Percentiles rank a stretch among this genome's conserved stretches.
phyloP scores from a whole-genome alignment of 768 basidiomycete species.

The Coprinellus aureogranulatus region DNA sequence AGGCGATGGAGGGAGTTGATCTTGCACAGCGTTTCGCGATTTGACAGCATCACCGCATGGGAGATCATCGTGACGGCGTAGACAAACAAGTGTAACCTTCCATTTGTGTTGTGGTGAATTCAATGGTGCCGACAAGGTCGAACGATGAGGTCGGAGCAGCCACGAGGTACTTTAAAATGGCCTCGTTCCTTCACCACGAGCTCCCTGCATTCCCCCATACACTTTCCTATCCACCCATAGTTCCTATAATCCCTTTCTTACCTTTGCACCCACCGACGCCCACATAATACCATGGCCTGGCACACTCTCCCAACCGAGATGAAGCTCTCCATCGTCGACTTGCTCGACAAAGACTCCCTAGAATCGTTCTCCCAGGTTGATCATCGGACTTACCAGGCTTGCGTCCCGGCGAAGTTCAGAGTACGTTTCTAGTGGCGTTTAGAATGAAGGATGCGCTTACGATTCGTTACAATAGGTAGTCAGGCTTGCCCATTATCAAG shows the following conservation, averaged over 20 bases:
- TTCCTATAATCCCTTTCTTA: neutral
- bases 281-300: constrained; percentile 39
- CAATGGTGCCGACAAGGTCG: constrained; percentile 1
- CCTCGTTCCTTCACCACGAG: constrained; percentile 1
- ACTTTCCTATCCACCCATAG: neutral
- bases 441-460: constrained; percentile 13
- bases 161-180: neutral
- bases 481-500: constrained; percentile 43
- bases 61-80: neutral
- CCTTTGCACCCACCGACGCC: neutral
- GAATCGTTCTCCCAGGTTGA: constrained; percentile 49
- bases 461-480: constrained; percentile 39
- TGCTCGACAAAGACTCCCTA: constrained; percentile 44
- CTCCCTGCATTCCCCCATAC: neutral
- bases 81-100: constrained; percentile 5
- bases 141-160: constrained; percentile 6
- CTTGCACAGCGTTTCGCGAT: neutral
- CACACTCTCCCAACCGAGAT: constrained; percentile 62
- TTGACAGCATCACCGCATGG: constrained; percentile 1
- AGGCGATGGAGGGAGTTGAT: neutral
- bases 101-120: constrained; percentile 3
- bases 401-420: constrained; percentile 59
- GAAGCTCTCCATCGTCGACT: constrained; percentile 54
- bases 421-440: constrained; percentile 29
- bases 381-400: constrained; percentile 49